These are phyloP conservation scores for Aotearoamyces nothofagi DNA, from an alignment of 2,329 filamentous ascomycete species.

Conservation along the genomic window DNA sequence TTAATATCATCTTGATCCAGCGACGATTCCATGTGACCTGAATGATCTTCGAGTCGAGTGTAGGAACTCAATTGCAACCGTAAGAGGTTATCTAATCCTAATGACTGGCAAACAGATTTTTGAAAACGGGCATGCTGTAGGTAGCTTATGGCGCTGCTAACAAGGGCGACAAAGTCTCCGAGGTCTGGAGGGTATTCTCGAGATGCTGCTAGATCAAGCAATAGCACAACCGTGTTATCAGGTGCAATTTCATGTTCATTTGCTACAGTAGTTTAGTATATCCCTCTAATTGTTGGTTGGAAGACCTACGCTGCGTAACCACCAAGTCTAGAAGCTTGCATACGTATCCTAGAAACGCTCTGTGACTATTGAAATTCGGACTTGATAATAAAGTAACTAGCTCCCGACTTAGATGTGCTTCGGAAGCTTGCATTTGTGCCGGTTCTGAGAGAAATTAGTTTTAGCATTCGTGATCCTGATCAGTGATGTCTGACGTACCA, in stretches of 20 bases:
- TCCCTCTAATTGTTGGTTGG: neutral
- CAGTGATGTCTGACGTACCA: slow-evolving; percentile 25
- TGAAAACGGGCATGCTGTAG: slow-evolving; percentile 38
- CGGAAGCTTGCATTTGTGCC: slow-evolving; percentile 38
- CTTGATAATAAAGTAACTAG: slow-evolving; percentile 34
- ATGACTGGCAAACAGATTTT: slow-evolving; percentile 24
- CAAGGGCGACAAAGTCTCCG: slow-evolving; percentile 37
- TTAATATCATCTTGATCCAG: slow-evolving; percentile 27
- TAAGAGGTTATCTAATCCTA: slow-evolving; percentile 26
- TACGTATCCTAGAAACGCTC: slow-evolving; percentile 32
- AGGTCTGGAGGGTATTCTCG: slow-evolving; percentile 27
- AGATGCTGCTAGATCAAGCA: slow-evolving; percentile 33
- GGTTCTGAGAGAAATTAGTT: slow-evolving; percentile 22
- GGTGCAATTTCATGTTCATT: slow-evolving; percentile 14
- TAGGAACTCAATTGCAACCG: slow-evolving; percentile 32
- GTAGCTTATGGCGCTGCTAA: slow-evolving; percentile 37
- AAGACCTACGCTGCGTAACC: slow-evolving; percentile 28
- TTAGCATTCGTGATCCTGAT: slow-evolving; percentile 4
- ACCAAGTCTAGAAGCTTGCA: slow-evolving; percentile 42
- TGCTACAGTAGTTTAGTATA: slow-evolving; percentile 7
- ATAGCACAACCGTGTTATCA: slow-evolving; percentile 31
- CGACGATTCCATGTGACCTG: slow-evolving; percentile 6
- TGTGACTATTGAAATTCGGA: slow-evolving; percentile 25
- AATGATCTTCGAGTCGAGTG: slow-evolving; percentile 22
- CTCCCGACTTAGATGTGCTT: slow-evolving; percentile 31